These are phyloP conservation scores for Phytophthora kernoviae DNA, from an alignment of 352 stramenopile species.

Conservation along the genomic window DNA sequence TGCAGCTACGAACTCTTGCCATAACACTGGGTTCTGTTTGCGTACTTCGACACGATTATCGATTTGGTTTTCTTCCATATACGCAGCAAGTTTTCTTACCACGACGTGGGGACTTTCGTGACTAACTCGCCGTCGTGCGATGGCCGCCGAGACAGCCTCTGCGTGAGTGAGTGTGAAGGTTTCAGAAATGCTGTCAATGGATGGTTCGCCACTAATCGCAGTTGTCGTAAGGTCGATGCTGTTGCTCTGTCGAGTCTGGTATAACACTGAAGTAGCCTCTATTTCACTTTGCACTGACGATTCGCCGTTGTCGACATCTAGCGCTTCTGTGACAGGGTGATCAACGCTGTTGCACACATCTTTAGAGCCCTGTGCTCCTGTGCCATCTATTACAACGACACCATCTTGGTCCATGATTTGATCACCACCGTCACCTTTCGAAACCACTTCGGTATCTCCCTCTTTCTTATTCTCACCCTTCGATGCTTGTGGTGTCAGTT, in stretches of 20 bases:
- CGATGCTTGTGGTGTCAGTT: background rate
- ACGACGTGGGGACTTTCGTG: slow-evolving; percentile 8
- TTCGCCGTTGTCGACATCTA: slow-evolving; percentile 20
- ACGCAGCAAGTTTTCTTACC: slow-evolving; percentile 27
- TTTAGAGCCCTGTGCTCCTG: background rate
- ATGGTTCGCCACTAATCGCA: slow-evolving; percentile 1
- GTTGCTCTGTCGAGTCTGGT: background rate
- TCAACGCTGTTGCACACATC: background rate
- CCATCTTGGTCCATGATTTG: slow-evolving; percentile 9
- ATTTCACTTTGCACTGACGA: slow-evolving; percentile 7
- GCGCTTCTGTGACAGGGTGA: slow-evolving; percentile 14
- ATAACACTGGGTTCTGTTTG: slow-evolving; percentile 40
- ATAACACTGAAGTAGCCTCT: background rate
- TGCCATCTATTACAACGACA: background rate
- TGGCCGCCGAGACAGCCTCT: slow-evolving; percentile 6
- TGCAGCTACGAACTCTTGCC: slow-evolving; percentile 42
- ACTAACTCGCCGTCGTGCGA: slow-evolving; percentile 5
- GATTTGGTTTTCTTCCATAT: slow-evolving; percentile 41
- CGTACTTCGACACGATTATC: slow-evolving; percentile 39
- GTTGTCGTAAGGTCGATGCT: background rate
- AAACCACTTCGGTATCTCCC: slow-evolving; percentile 4
- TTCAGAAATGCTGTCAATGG: slow-evolving; percentile 2
- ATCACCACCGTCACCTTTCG: slow-evolving; percentile 17
- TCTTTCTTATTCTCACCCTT: background rate
- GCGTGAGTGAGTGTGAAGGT: slow-evolving; percentile 10